Conservation (phyloP, 2,329 filamentous ascomycete species). For the Diplodia seriata region DNA sequence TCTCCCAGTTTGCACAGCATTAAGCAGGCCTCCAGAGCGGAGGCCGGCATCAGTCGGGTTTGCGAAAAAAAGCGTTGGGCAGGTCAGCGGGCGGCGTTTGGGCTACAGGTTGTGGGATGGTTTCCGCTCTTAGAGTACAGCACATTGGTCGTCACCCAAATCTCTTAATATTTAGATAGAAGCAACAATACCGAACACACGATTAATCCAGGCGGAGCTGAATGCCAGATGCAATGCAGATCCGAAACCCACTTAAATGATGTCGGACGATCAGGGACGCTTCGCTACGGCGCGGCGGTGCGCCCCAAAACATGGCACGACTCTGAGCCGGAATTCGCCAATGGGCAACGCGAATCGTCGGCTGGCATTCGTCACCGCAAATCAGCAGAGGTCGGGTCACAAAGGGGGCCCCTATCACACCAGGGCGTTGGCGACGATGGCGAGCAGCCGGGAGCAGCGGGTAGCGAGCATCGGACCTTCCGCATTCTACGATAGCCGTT, state of each 20-base stretch:
- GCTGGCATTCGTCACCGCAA: constrained; percentile 1
- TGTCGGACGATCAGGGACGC: constrained; percentile 26
- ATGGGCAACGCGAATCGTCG: constrained; percentile 15
- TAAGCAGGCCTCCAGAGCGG: background rate
- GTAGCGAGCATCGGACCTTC: background rate
- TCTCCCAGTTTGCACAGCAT: constrained; percentile 21
- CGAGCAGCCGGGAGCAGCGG: background rate
- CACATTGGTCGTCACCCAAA: constrained; percentile 8
- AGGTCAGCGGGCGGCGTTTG: constrained; percentile 26
- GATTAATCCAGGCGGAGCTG: background rate
- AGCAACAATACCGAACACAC: background rate
- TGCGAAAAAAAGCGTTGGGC: constrained; percentile 18
- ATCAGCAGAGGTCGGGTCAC: constrained; percentile 25
- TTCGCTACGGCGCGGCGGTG: constrained; percentile 18
- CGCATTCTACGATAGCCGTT: background rate
- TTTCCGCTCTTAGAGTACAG: constrained; percentile 2
- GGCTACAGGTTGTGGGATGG: background rate
- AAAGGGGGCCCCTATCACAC: constrained; percentile 25
- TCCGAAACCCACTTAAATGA: constrained; percentile 29
- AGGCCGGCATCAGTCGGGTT: background rate
- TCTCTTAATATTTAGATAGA: constrained; percentile 22
- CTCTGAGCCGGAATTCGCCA: constrained; percentile 20
- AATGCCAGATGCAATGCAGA: constrained; percentile 21
- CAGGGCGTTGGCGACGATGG: background rate
- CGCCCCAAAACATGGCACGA: constrained; percentile 27